Conservation (phyloP, 2,329 filamentous ascomycete genomes). For the Penicillium sp. region DNA sequence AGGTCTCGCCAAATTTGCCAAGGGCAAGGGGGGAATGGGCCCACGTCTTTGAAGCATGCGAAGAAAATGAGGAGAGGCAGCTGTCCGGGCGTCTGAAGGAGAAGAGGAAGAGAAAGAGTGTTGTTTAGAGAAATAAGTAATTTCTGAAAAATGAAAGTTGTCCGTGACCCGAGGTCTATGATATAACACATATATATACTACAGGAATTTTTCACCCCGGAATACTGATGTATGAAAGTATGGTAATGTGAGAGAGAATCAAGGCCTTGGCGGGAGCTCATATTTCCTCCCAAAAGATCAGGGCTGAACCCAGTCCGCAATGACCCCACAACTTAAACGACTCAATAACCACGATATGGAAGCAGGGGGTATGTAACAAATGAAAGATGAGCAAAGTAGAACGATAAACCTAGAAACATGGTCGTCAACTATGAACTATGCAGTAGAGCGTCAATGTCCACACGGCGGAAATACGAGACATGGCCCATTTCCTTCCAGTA, state of each 20-base stretch:
- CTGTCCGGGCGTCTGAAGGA: no score
- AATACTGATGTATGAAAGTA: neutral
- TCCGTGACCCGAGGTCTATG: neutral
- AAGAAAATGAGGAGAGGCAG: no score
- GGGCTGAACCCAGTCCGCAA: neutral
- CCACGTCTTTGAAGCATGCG: no score
- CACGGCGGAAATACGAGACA: conserved; percentile 44
- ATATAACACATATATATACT: neutral
- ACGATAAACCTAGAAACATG: neutral
- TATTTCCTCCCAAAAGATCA: neutral
- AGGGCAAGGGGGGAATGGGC: no score
- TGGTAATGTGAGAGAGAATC: neutral
- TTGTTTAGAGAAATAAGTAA: no score
- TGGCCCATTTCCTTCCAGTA: conserved; percentile 66
- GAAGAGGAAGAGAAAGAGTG: no score
- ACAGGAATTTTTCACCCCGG: neutral
- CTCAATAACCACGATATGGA: neutral
- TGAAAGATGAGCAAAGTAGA: neutral
- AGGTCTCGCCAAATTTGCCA: no score
- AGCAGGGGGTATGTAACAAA: conserved; percentile 7
- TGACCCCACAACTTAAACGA: neutral
- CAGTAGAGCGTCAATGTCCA: conserved; percentile 42
- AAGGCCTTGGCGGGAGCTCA: neutral
- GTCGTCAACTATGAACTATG: conserved; percentile 19
- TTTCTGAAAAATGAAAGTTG: no score